Evolutionary conservation across 2,329 filamentous ascomycete genomes (phyloP), one percentile per base, ranked within the genome.

Genomic region (Claviceps pazoutovae): DNA sequence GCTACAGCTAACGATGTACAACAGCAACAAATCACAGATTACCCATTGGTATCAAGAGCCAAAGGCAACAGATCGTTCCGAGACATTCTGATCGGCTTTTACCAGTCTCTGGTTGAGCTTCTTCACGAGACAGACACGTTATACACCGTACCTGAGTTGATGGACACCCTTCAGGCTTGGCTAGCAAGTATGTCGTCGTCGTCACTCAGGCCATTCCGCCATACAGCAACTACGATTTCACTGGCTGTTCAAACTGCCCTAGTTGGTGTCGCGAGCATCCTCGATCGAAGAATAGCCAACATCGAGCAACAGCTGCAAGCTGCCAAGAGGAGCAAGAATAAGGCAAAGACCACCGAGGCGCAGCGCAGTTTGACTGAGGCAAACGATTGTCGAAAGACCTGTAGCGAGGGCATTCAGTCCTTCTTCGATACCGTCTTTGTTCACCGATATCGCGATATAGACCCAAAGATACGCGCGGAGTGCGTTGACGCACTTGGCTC

Each of bases 361-460:
- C 80, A 94, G 62, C 74, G 79, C 43, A 84, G 81, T 51, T 74
- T 91, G 41, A 76, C 84, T 44, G 80, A 89, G 57, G 82, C 83
- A 38, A 82, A 83, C 56, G 71, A 80, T 55, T 83, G 82, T 62
- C 76, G 87, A 37, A 82, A 87, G 54, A 72, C 76, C 13, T 79
- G 88, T 50, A 83, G 87, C 56, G 76, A 78, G 34, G 75, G 83
- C 54, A 82, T 97, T 53, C 84, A 84, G 58, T 88, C 94, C 58
- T 88, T 89, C 60, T 95, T 97, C 62, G 86, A 95, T 59, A 86
- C 87, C 2, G 83, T 97, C 46, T 98, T 95, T 64, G 85, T 96
- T 34, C 91, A 98, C 67, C 83, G 93, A 47, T 98, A 97, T 66
- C 86, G 93, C 55, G 93, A 98, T 64, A 81, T 96, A 34, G 93